phyloP scores from a whole-genome alignment of 208 protist species.

The Trypanosoma theileri region DNA sequence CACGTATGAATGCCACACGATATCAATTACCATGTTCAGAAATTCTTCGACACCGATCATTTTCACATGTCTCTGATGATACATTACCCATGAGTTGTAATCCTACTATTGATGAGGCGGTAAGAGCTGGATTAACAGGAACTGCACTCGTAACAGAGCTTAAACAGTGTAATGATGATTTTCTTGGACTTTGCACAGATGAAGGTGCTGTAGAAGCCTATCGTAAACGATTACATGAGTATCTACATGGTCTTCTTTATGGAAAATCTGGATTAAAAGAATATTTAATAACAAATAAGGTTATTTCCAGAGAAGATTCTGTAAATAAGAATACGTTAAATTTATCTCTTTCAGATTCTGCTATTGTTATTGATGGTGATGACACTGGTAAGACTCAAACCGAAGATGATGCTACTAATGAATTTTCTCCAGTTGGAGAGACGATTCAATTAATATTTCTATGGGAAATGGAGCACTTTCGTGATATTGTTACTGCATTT shows the following conservation, averaged over 20 bases:
- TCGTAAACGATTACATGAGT: neutral
- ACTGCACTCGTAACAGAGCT: slow-evolving; percentile 9
- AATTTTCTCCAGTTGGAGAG: neutral
- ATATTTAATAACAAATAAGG: neutral
- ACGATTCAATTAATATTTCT: slow-evolving; percentile 14
- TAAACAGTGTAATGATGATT: slow-evolving; percentile 13
- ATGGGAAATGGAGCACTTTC: slow-evolving; percentile 20
- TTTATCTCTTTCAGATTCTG: neutral
- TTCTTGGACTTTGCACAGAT: slow-evolving; percentile 24
- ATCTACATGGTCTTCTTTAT: slow-evolving; percentile 12
- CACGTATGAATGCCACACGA: slow-evolving; percentile 3
- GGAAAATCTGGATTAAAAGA: neutral
- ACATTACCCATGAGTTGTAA: neutral
- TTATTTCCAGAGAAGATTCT: neutral
- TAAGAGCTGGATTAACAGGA: neutral
- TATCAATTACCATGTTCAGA: slow-evolving; percentile 4
- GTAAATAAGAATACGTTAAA: neutral
- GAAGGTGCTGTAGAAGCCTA: slow-evolving; percentile 7
- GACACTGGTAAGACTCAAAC: neutral
- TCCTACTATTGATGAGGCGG: slow-evolving; percentile 22
- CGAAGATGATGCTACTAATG: neutral
- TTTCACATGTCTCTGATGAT: neutral
- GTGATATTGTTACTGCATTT: slow-evolving; percentile 5
- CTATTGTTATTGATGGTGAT: neutral
- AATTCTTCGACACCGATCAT: slow-evolving; percentile 2